Evolutionary conservation across 371 early-diverging fungal species (phyloP).

Genomic region (Nematocida sp.): DNA sequence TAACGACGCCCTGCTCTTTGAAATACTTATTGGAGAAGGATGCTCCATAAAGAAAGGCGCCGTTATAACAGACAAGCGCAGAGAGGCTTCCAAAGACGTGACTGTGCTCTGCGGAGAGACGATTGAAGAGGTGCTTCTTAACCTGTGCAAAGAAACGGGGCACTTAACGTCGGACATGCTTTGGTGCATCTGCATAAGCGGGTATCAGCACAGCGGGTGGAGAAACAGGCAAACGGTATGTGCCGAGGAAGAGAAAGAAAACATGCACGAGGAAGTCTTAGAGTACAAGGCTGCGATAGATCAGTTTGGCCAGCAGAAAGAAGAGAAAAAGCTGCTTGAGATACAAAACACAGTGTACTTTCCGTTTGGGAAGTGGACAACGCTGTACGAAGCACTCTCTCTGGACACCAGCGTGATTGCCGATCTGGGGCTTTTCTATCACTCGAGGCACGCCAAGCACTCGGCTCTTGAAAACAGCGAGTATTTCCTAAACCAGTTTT

Average conservation of each 20-base stretch:
- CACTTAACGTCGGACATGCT: slow-evolving; percentile 10
- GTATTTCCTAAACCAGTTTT: slow-evolving; percentile 47
- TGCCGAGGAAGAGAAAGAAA: background rate
- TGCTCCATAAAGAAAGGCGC: background rate
- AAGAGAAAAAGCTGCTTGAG: slow-evolving; percentile 31
- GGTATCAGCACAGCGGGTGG: slow-evolving; percentile 11
- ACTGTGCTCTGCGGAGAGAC: slow-evolving; percentile 1
- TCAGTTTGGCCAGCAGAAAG: slow-evolving; percentile 20
- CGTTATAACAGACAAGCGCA: background rate
- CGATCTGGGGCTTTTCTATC: slow-evolving; percentile 38
- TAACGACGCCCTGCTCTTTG: slow-evolving; percentile 3
- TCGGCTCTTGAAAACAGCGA: background rate
- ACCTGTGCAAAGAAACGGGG: slow-evolving; percentile 34
- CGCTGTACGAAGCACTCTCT: slow-evolving; percentile 28
- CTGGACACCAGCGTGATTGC: slow-evolving; percentile 21
- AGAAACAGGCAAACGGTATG: background rate
- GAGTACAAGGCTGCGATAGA: slow-evolving; percentile 11
- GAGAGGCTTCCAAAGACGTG: background rate
- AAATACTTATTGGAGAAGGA: slow-evolving; percentile 22
- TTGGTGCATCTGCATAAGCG: slow-evolving; percentile 38
- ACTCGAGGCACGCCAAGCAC: slow-evolving; percentile 7
- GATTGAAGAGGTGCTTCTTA: slow-evolving; percentile 1
- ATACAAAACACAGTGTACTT: slow-evolving; percentile 8
- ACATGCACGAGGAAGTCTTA: background rate
- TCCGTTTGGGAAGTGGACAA: slow-evolving; percentile 27